Evolutionary conservation across 345 rosid species (phyloP), one percentile per base, ranked within the genome.

Genomic region (Moringa oleifera): DNA sequence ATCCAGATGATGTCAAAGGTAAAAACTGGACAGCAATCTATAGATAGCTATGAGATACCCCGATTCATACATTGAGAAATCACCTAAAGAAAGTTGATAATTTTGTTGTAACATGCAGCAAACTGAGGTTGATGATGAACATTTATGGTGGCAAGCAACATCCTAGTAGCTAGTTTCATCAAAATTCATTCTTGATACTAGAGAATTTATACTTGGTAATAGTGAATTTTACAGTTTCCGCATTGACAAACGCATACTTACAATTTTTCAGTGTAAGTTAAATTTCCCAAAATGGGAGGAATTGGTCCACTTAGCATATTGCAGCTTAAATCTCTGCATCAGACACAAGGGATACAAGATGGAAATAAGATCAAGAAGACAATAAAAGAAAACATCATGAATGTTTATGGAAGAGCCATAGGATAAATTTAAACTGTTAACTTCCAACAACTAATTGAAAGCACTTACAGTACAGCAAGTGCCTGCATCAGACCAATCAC

Each of bases 401-500:
- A 21, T 20, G 20, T 20, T 19, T 7, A 0, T 46, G 12, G 15
- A 45, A 11, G 7, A 17, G 33, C 16, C 28, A 28, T 11, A 9
- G 1, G 47, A 41, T 41, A 41, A 41, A 41, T 41, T 41, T 12
- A 46, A 51, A 51, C 54, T 8, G 17, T 25, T 57, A 60, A 37
- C 31, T 23, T 41, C 17, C 17, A 15, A 15, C 12, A 4, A 16
- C 2, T 41, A 11, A 41, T 41, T 41, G 53, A 49, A 51, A 46
- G 67, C 51, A 75, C 99, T 85, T 80, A 94, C 99, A 94, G 61
- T 20, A 94, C 99, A 65, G 99, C 97, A 69, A 94, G 99, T 22
- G 99, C 99, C 75, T 94, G 99, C 99, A 94, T 94, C 21, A 94
- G 83, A 70, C 99, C 99, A 53, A 94, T 83, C 58, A 94, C 99